phyloP scores from a whole-genome alignment of 306 rosid species.

The Glycine latifolia region DNA sequence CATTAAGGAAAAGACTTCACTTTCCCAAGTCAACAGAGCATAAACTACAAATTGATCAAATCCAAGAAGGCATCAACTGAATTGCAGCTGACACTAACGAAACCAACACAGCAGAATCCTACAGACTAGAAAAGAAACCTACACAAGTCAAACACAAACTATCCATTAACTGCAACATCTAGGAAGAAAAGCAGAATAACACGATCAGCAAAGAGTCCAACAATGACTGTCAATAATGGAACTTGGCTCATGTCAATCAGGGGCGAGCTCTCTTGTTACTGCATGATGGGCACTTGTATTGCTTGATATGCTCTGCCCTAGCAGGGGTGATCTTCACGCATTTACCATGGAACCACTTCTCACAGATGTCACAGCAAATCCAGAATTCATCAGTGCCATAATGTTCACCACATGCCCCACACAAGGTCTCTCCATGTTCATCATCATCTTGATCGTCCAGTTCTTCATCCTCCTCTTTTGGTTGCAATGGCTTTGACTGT shows the following conservation, averaged over 20 bases:
- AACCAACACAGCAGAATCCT: constrained; percentile 50
- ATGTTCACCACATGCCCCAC: constrained; percentile 91
- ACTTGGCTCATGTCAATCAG: constrained; percentile 43
- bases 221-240: constrained; percentile 31
- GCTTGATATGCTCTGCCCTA: constrained; percentile 91
- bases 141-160: constrained; percentile 44
- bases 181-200: constrained; percentile 42
- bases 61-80: constrained; percentile 44
- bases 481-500: constrained; percentile 51
- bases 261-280: constrained; percentile 86
- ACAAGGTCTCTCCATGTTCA: constrained; percentile 87
- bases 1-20: constrained; percentile 45
- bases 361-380: constrained; percentile 94
- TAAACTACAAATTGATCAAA: constrained; percentile 47
- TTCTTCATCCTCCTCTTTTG: constrained; percentile 75
- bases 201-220: constrained; percentile 46
- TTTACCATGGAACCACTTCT: constrained; percentile 95
- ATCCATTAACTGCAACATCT: constrained; percentile 50
- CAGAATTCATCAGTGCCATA: constrained; percentile 90
- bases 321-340: constrained; percentile 97
- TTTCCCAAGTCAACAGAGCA: constrained; percentile 46
- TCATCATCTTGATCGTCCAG: constrained; percentile 82
- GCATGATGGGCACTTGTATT: constrained; percentile 98
- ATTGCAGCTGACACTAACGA: constrained; percentile 50
- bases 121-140: constrained; percentile 52